phyloP scores from a whole-genome alignment of 2,329 filamentous ascomycete genomes.

The Cadophora sp. region DNA sequence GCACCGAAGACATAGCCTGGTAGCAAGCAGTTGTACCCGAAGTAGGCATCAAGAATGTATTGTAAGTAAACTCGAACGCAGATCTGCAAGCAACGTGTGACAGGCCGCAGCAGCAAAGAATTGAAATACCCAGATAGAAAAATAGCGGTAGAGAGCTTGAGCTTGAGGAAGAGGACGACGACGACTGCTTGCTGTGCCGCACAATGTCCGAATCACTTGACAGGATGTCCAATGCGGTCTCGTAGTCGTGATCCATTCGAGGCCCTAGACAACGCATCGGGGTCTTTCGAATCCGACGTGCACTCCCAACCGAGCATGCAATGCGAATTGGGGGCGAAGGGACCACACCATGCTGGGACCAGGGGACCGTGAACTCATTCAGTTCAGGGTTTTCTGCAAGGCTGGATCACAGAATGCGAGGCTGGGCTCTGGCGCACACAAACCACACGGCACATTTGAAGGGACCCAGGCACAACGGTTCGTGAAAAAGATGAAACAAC shows the following conservation, averaged over 20 bases:
- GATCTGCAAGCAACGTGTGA: conserved; percentile 16
- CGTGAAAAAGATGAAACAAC: conserved; percentile 15
- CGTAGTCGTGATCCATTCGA: conserved; percentile 1
- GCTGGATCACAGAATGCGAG: conserved; percentile 11
- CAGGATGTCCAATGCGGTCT: not conserved
- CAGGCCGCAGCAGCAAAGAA: conserved; percentile 14
- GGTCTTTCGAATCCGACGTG: not conserved
- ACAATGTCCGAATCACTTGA: conserved; percentile 3
- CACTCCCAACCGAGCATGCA: conserved; percentile 3
- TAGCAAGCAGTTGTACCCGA: not conserved
- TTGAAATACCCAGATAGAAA: not conserved
- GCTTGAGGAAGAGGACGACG: not conserved
- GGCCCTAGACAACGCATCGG: not conserved
- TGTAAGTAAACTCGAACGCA: conserved; percentile 2
- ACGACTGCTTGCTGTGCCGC: conserved; percentile 8
- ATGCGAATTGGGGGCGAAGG: conserved; percentile 11
- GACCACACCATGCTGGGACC: not conserved
- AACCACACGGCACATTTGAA: conserved; percentile 9
- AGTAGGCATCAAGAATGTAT: conserved; percentile 1
- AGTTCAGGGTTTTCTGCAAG: conserved; percentile 6
- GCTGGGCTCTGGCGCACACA: conserved; percentile 2
- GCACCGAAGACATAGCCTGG: not conserved
- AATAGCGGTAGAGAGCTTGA: not conserved
- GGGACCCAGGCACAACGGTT: conserved; percentile 1
- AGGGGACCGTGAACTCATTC: conserved; percentile 5